Evolutionary conservation across 805 yeast species (phyloP), one percentile per base, ranked within the genome.

Genomic region (Kazachstania africana): DNA sequence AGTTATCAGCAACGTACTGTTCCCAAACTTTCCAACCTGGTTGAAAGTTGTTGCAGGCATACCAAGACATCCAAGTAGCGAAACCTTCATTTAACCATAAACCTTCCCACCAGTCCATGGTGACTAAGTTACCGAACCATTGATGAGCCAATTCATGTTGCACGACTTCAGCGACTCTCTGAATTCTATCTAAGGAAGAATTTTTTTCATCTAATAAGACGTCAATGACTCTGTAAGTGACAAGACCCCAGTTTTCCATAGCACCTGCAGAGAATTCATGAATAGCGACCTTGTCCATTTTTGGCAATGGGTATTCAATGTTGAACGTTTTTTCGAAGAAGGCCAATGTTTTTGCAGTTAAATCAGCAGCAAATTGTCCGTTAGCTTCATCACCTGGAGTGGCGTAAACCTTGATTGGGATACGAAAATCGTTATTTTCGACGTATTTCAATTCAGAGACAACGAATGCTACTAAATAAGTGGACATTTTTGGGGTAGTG

Each of bases 21-120:
- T 63, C 66, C 17, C 73, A 59, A 13, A 77, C 76, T 45, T 79
- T 75, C 93, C 94, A 82, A 38, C 77, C 82, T 9, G 93, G 93
- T 53, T 70, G 73, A 44, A 80, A 66, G 40, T 67, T 55, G 48
- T 78, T 76, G 32, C 77, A 77, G 12, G 85, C 76, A 33, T 43
- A 39, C 37, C 44, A 39, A 8, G 47, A 43, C 50, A 78, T 79
- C 76, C 82, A 82, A 17, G 94, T 82, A 12, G 94, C 94, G 59
- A 82, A 82, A 10, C 93, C 91, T 59, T 82, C 94, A 50, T 82
- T 82, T 38, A 82, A 69, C 94, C 94, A 82, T 43, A 82, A 65
- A 46, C 80, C 91, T 45, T 82, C 83, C 94, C 94, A 82, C 91
- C 93, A 83, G 47, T 78, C 75, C 94, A 82, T 83, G 28, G 94